Evolutionary conservation across 192 early-diverging fungal genomes (phyloP).

Genomic region (Podila verticillata): DNA sequence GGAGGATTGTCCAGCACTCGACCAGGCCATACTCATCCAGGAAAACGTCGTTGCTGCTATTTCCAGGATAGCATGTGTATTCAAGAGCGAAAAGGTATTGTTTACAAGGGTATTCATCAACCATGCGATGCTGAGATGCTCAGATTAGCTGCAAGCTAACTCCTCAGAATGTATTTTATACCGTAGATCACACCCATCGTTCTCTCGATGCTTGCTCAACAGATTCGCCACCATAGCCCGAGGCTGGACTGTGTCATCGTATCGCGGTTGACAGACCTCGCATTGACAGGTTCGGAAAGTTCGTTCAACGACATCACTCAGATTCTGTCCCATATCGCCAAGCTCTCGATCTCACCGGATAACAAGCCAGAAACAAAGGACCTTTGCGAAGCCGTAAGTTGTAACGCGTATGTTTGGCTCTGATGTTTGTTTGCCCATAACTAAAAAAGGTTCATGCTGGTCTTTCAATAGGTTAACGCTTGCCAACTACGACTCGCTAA

Average conservation of each 20-base stretch:
- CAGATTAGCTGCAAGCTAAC: background rate
- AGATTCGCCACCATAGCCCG: conserved; percentile 60
- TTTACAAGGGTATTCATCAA: background rate
- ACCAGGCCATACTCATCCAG: conserved; percentile 39
- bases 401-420: background rate
- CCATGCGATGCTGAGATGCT: background rate
- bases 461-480: conserved; percentile 50
- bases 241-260: conserved; percentile 61
- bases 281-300: conserved; percentile 60
- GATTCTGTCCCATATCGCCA: conserved; percentile 54
- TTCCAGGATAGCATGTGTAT: conserved; percentile 58
- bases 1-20: conserved; percentile 12
- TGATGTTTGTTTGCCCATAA: background rate
- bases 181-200: conserved; percentile 65
- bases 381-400: conserved; percentile 33
- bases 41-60: conserved; percentile 61
- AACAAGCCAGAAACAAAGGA: conserved; percentile 46
- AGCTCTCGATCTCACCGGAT: conserved; percentile 52
- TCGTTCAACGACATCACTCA: conserved; percentile 70
- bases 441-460: background rate
- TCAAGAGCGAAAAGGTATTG: conserved; percentile 62
- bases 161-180: background rate
- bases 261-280: conserved; percentile 65
- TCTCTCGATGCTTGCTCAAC: conserved; percentile 72
- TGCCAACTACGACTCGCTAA: conserved; percentile 58